A percentile compares a stretch with the other conserved stretches of the same genome.
Evolutionary conservation across 345 rosid species (phyloP).

Genomic region (Jatropha curcas): DNA sequence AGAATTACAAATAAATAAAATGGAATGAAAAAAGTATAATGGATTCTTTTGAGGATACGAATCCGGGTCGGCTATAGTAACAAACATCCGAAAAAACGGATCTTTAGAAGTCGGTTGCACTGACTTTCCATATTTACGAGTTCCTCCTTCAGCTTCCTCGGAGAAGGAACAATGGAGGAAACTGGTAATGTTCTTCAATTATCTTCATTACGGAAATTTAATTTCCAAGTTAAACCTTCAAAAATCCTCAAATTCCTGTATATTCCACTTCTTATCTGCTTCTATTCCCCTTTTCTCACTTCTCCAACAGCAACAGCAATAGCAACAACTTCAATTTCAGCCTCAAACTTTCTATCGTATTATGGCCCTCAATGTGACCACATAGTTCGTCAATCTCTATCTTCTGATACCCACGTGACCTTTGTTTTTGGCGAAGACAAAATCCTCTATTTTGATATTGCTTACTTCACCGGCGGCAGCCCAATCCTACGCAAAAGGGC

Average conservation of each 20-base stretch:
- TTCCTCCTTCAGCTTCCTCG: background rate
- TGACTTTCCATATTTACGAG: too few species aligned
- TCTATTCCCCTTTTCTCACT: slow-evolving; percentile 22
- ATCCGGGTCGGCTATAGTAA: background rate
- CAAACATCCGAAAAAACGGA: background rate
- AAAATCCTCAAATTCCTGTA: slow-evolving; percentile 13
- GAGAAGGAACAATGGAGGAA: slow-evolving; percentile 5
- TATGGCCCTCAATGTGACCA: slow-evolving; percentile 57
- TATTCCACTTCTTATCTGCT: slow-evolving; percentile 5
- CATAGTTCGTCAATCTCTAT: slow-evolving; percentile 45
- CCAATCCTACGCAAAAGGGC: slow-evolving; percentile 25
- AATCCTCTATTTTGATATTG: slow-evolving; percentile 34
- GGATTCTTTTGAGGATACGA: too few species aligned
- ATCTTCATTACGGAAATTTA: background rate
- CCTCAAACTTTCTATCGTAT: slow-evolving; percentile 18
- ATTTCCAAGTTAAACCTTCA: slow-evolving; percentile 7
- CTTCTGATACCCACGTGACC: slow-evolving; percentile 19
- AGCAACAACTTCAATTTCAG: background rate
- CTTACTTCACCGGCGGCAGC: slow-evolving; percentile 58
- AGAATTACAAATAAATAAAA: too few species aligned
- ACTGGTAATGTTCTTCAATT: background rate
- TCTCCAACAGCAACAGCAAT: slow-evolving; percentile 16
- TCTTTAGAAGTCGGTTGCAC: background rate
- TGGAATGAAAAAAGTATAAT: too few species aligned
- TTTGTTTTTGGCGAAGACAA: slow-evolving; percentile 18